These are phyloP conservation scores for Suillus brevipes DNA, from an alignment of 768 basidiomycete genomes.

Conservation along the genomic window DNA sequence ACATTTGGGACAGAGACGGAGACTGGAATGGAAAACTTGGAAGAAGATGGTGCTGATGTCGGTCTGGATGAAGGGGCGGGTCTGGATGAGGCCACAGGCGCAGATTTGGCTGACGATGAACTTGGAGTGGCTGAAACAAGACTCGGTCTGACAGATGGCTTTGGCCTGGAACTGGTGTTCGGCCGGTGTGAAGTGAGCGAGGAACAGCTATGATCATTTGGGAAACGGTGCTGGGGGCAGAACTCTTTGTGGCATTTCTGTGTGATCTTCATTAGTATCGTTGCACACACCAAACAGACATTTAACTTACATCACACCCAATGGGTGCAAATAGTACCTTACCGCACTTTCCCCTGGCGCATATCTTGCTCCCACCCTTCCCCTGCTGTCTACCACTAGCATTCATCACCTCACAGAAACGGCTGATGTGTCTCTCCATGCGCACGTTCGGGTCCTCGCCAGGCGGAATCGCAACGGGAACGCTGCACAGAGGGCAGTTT, in stretches of 20 bases:
- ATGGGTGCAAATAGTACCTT: constrained; percentile 78
- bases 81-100: neutral
- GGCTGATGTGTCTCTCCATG: constrained; percentile 74
- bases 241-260: constrained; percentile 74
- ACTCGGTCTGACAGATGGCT: neutral
- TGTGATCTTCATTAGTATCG: neutral
- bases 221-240: constrained; percentile 80
- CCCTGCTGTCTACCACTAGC: constrained; percentile 44
- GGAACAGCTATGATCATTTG: constrained; percentile 65
- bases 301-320: constrained; percentile 61
- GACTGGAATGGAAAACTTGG: constrained; percentile 12
- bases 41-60: constrained; percentile 10
- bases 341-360: constrained; percentile 61
- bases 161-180: neutral
- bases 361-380: constrained; percentile 51
- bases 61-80: constrained; percentile 1
- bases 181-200: constrained; percentile 17
- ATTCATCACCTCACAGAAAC: constrained; percentile 67
- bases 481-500: constrained; percentile 75
- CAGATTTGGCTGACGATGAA: constrained; percentile 13
- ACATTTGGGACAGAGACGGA: constrained; percentile 30
- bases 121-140: constrained; percentile 19
- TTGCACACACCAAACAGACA: constrained; percentile 2
- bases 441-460: constrained; percentile 79
- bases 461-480: constrained; percentile 70